These are phyloP conservation scores for Wakefieldia striispora DNA, from an alignment of 768 basidiomycete genomes.

Conservation along the genomic window DNA sequence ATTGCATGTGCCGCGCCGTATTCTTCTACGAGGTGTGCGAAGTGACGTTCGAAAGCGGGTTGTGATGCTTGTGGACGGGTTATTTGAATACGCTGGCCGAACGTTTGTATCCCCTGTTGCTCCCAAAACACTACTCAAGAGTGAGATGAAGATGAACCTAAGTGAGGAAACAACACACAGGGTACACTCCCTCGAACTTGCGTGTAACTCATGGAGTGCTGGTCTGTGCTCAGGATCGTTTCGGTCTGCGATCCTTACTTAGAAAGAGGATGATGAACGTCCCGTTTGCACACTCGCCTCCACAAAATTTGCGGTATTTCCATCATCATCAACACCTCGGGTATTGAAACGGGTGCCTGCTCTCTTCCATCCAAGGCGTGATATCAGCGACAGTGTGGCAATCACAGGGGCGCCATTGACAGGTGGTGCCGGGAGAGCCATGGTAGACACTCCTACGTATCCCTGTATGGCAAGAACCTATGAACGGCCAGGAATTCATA, in stretches of 20 bases:
- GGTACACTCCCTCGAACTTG: conserved; percentile 97
- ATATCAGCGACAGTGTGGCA: conserved; percentile 78
- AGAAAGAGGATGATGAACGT: conserved; percentile 2
- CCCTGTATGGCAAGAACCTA: conserved; percentile 93
- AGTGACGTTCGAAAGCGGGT: conserved; percentile 95
- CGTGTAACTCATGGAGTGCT: conserved; percentile 86
- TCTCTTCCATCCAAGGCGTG: conserved; percentile 88
- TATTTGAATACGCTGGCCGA: conserved; percentile 92
- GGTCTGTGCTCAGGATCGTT: conserved; percentile 82
- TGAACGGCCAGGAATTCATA: conserved; percentile 6
- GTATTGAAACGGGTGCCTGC: conserved; percentile 98
- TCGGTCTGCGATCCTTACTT: conserved; percentile 65
- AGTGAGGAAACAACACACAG: conserved; percentile 48
- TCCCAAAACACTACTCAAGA: conserved; percentile 88
- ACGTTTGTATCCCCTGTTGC: conserved; percentile 93
- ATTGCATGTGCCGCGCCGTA: conserved; percentile 85
- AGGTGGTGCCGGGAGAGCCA: conserved; percentile 75
- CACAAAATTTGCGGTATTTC: conserved; percentile 94
- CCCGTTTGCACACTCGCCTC: conserved; percentile 55
- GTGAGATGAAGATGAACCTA: conserved; percentile 6
- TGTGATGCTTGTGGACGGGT: conserved; percentile 95
- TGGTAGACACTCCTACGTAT: conserved; percentile 78
- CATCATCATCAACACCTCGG: conserved; percentile 93
- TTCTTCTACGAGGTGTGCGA: conserved; percentile 79
- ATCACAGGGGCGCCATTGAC: conserved; percentile 69